Base-by-base conservation (phyloP, 1,139 yeast species). In the Pichia sp. region DNA sequence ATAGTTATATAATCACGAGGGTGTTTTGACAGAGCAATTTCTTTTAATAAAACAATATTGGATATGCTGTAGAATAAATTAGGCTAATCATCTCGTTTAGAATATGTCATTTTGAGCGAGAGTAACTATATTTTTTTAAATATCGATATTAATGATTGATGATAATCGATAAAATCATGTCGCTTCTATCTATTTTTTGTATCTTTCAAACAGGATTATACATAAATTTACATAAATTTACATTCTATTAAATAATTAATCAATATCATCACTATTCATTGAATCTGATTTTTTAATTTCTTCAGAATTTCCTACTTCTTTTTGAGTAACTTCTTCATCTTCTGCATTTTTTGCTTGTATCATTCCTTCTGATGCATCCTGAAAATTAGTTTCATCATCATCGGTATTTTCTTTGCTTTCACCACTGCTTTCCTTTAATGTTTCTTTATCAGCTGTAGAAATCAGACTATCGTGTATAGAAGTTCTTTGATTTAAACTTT, bases 281-380 rank as follows among this genome's bases (percentile, higher is more conserved):
- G 31, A 37, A 11, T 37, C 10, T 2, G 7, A 11, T 25, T 27
- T 11, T 27, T 9, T 26, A 3, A 36, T 9, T 7, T 2, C 7
- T 4, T 18, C 4, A 26, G 3, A 10, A 11, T 36, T 36, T 35
- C 8, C 18, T 2, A 7, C 38, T 29, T 29, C 33, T 4, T 34
- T 10, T 9, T 34, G n/a, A 41, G 18, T 10, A 25, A 4, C 37
- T 27, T 25, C 18, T 29, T 34, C 34, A 30, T 7, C 29, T 25
- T 42, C 34, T n/a, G 27, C 40, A 28, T 2, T n/a, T 7, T 11
- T 7, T 36, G 31, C 25, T n/a, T 9, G 18, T n/a, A 11, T 35
- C 7, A 10, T 26, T 8, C 38, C 40, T 6, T 37, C 40, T 7
- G 31, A 37, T 5, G 45, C 45, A 33, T 43, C 45, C 34, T 43